phyloP scores from a whole-genome alignment of 352 stramenopile species.

The Globisporangium iwayamae region DNA sequence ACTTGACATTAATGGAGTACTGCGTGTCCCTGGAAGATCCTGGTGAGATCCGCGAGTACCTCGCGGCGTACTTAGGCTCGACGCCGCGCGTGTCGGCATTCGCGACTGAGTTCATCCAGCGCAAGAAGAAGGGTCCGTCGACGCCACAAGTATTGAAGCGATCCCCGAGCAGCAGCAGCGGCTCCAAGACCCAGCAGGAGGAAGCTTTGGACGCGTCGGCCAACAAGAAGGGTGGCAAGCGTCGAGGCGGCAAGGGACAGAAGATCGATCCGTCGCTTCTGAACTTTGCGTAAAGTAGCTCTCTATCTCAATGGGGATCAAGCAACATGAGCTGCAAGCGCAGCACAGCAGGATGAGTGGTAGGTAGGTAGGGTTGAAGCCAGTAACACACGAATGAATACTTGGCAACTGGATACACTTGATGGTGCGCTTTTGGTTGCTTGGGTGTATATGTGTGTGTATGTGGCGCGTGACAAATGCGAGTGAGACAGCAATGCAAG shows the following conservation, averaged over 20 bases:
- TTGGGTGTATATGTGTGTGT: not conserved
- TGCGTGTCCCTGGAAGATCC: slow-evolving; percentile 94
- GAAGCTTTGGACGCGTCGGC: slow-evolving; percentile 22
- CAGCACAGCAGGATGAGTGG: slow-evolving; percentile 1
- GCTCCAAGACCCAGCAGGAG: slow-evolving; percentile 22
- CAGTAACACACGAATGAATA: not conserved
- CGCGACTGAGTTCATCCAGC: slow-evolving; percentile 95
- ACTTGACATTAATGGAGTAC: slow-evolving; percentile 91
- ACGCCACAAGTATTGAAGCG: slow-evolving; percentile 33
- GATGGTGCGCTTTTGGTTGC: not conserved
- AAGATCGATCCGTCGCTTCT: slow-evolving; percentile 73
- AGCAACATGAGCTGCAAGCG: slow-evolving; percentile 1
- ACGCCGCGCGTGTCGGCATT: slow-evolving; percentile 96
- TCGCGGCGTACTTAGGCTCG: slow-evolving; percentile 95
- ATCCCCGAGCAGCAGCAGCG: slow-evolving; percentile 17
- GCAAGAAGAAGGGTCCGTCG: slow-evolving; percentile 70
- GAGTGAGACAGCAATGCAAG: not conserved
- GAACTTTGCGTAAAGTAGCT: slow-evolving; percentile 31
- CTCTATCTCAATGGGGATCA: not conserved
- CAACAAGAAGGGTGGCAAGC: slow-evolving; percentile 51
- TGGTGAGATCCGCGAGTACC: slow-evolving; percentile 93
- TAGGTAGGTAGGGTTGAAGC: not conserved
- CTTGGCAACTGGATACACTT: not conserved
- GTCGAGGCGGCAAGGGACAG: slow-evolving; percentile 54
- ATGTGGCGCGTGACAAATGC: not conserved